These are phyloP conservation scores for Actinomortierella wolfii DNA, from an alignment of 371 early-diverging fungal species.

Conservation along the genomic window DNA sequence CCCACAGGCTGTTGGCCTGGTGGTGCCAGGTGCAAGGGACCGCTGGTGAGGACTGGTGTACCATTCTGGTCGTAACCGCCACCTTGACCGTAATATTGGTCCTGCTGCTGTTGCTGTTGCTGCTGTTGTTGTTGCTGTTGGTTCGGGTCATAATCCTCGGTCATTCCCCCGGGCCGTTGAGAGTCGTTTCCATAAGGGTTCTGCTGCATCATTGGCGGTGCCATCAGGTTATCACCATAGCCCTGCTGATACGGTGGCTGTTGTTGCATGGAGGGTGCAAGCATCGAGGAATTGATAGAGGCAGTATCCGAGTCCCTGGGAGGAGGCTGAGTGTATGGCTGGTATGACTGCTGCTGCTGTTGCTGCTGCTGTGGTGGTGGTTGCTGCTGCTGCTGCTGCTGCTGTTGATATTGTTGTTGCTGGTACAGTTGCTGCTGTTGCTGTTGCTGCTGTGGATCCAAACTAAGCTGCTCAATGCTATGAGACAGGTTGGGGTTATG, in stretches of 20 bases:
- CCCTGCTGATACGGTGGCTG: background rate
- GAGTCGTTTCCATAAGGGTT: conserved; percentile 15
- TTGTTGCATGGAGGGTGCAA: conserved; percentile 3
- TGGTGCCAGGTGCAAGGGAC: background rate
- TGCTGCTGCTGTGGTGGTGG: conserved; percentile 3
- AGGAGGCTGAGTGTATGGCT: conserved; percentile 1
- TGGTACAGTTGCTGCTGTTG: conserved; percentile 10
- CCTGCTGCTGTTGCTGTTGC: conserved; percentile 5
- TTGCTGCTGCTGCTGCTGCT: conserved; percentile 14
- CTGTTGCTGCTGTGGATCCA: conserved; percentile 6
- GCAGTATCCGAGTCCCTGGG: conserved; percentile 6
- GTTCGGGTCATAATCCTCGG: background rate
- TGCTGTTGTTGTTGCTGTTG: conserved; percentile 3
- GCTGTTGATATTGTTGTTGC: conserved; percentile 9
- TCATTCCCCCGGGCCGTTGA: background rate
- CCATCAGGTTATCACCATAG: background rate
- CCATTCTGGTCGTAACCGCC: conserved; percentile 5
- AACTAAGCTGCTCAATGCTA: background rate
- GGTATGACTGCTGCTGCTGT: conserved; percentile 10
- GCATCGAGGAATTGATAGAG: conserved; percentile 10
- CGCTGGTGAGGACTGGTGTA: background rate
- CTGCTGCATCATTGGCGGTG: conserved; percentile 3
- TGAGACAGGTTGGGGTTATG: background rate
- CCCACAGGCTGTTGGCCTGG: background rate
- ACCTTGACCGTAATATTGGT: conserved; percentile 8